Base-by-base conservation (phyloP, 225 moss, liverwort and hornwort genomes). In the Pseudisothecium myosuroides region DNA sequence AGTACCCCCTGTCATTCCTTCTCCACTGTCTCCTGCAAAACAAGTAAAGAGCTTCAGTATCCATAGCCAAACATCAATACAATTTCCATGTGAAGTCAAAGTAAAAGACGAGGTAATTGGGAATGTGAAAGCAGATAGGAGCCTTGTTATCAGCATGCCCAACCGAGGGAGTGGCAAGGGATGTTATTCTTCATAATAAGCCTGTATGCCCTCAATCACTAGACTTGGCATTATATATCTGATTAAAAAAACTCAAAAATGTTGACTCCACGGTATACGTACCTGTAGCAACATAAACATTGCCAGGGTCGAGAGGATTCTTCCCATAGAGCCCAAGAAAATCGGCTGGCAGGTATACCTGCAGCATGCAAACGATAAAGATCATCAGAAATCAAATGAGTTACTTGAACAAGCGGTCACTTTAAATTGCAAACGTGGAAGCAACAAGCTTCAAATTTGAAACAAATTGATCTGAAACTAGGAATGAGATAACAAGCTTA, bases 1-100 rank as follows among this genome's bases (percentile, higher is more conserved):
- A 22, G 89, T 90, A 77, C 90, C 90, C 7, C 90, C 90, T 6
- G 89, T 93, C 87, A 93, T 93, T 49, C 93, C 93, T 87, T 93
- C 86, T 68, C 93, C 90, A 75, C 90, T 93, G 55, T 93, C 92
- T 10, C 90, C 90, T 90, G 89, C 88, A 89, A 88, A 60, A n/a
- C 55, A 85, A 65, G 45, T 23, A 65, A 66, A 47, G 73, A 76
- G 59, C 21, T 67, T 69, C 64, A 88, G 80, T n/a, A 80, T 58
- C 78, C 37, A 29, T 79, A 32, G 60, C 27, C 72, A 71, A 32
- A 82, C 32, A 63, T 47, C 14, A 62, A 45, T 43, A 34, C 43
- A 45, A 23, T 45, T 34, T 21, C 63, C 41, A 59, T 41, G 56
- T 1, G 11, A 16, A 56, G 37, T 55, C 24, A 2, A 16, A 37